Evolutionary conservation across 192 early-diverging fungal species (phyloP), one percentile per base, ranked within the genome.

Genomic region (Coemansia asiatica): DNA sequence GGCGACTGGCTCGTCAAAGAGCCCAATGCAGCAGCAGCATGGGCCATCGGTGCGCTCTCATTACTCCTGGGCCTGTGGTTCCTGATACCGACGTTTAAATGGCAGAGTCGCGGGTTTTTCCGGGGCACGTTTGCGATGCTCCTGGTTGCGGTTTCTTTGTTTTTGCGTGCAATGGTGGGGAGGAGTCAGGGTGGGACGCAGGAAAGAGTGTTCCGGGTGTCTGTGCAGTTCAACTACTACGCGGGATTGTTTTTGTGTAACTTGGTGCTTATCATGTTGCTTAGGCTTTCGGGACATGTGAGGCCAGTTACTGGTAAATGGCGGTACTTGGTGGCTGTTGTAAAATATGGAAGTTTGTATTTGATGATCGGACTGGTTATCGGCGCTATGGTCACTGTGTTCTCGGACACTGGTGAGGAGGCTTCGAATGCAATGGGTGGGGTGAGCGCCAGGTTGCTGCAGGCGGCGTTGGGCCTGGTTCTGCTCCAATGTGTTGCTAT

Each of bases 1-100:
- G 63, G 72, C 25, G 72, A 75, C 63, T 75, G 72, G 72, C 50
- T 75, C 13, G 53, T 33, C 1, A 6, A 56, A n/a, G 33, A 22
- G 6, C 72, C 72, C 0, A 63, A 12, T n/a, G 23, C 51, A 8
- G 62, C 63, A 0, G 33, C 63, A 1, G 31, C 48, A 19, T 75
- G 72, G 72, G 60, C 31, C 7, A 48, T 69, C 9, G 72, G 72
- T 18, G 49, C 28, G 2, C 6, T 63, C 0, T 51, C 44, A 13
- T 40, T 74, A 7, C 48, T 35, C 21, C 10, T 67, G 27, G 57
- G 47, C 12, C 19, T 57, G 7, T 60, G 58, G 58, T 44, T 60
- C 19, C 15, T 60, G 12, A 19, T 44, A 2, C 58, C 38, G 7
- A 23, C 58, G 23, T 38, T 23, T 9, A 60, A 15, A 4, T 60